These are phyloP conservation scores for Xylaria flabelliformis DNA, from an alignment of 495 filamentous ascomycete genomes.

Conservation along the genomic window DNA sequence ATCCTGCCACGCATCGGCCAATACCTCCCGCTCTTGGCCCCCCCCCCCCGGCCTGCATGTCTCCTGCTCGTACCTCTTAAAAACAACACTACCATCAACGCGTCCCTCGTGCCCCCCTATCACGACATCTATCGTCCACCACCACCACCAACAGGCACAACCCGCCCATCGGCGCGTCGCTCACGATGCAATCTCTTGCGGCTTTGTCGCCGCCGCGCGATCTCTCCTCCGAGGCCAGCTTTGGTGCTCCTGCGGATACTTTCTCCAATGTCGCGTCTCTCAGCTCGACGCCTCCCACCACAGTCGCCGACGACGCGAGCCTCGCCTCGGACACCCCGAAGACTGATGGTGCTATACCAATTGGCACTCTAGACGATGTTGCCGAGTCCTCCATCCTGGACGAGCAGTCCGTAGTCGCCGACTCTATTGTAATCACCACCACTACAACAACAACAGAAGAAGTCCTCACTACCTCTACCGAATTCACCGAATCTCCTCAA, in stretches of 20 bases:
- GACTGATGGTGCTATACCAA: conserved; percentile 31
- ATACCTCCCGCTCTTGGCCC: conserved; percentile 29
- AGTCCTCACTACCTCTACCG: not conserved
- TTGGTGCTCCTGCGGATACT: conserved; percentile 43
- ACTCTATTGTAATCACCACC: conserved; percentile 47
- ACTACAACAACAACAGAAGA: conserved; percentile 10
- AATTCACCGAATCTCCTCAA: conserved; percentile 13
- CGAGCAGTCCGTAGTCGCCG: conserved; percentile 40
- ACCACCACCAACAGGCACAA: not conserved
- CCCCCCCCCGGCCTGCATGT: conserved; percentile 26
- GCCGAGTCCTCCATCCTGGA: conserved; percentile 33
- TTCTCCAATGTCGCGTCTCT: conserved; percentile 52
- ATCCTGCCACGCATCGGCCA: conserved; percentile 26
- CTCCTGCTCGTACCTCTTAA: conserved; percentile 25
- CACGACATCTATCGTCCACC: conserved; percentile 21
- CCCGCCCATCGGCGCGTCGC: conserved; percentile 31
- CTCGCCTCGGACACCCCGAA: conserved; percentile 50
- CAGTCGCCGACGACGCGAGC: conserved; percentile 52
- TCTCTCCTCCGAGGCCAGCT: conserved; percentile 39
- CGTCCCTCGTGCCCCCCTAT: conserved; percentile 25
- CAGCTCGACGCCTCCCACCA: conserved; percentile 57
- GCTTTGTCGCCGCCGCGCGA: conserved; percentile 39
- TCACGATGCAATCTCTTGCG: conserved; percentile 34
- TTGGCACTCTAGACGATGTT: conserved; percentile 30
- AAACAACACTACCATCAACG: conserved; percentile 29